Evolutionary conservation across 257 asterid species (phyloP), one percentile per base, ranked within the genome.

Genomic region (Eucommia ulmoides): DNA sequence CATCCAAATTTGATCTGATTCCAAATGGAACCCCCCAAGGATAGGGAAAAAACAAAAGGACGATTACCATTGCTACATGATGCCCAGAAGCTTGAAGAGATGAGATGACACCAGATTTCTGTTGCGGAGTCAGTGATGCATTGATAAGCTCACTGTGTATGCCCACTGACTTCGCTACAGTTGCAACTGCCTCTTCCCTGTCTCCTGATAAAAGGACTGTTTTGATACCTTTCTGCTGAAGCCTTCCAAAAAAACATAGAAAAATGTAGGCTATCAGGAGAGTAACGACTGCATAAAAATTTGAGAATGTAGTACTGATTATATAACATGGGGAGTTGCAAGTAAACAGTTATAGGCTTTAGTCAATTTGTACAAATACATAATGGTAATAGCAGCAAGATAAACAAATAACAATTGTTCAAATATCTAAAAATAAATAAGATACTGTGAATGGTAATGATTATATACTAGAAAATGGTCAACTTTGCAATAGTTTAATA

Each of bases 151-250:
- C 79, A 60, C 69, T 78, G 56, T 76, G 82, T 45, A 89, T 65
- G 65, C 98, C 96, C 24, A 82, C 69, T 20, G 74, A 63, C 68
- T 74, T 69, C 62, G 96, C 96, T 66, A 83, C 84, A 33, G 78
- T 78, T 89, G 98, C 93, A 68, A 85, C 98, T 85, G 96, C 96
- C 88, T 85, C 98, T 82, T 89, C 93, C 94, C 98, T 89, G 94
- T 89, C 98, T 58, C 97, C 96, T 33, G 94, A 89, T 72, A 86
- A 72, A 52, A 89, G 77, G 51, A 78, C 73, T 47, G 96, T 80
- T 52, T 65, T 65, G 33, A 89, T 80, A 64, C 94, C 97, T 65
- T 71, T 77, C 67, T 74, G 72, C 75, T 80, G 85, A 66, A 89
- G 91, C 80, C 97, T 88, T 64, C 52, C 50, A 68, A n/a, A n/a